Base-by-base conservation (phyloP, 2,329 filamentous ascomycete genomes). In the Pseudocercospora fijiensis region DNA sequence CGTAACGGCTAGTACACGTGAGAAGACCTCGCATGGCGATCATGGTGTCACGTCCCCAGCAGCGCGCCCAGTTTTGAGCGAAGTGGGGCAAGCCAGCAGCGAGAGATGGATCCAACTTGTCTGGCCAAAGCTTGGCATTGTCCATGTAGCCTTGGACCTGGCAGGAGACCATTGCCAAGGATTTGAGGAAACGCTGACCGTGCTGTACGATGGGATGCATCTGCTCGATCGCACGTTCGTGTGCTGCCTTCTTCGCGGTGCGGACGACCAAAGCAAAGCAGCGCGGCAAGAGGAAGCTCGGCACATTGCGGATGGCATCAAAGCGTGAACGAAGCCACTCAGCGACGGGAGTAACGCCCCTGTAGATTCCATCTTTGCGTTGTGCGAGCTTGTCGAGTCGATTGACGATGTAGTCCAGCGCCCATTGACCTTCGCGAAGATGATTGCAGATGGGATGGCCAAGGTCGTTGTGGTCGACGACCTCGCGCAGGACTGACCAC, bases 11-110 rank as follows among this genome's bases (percentile, higher is more conserved):
- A 10, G 94, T 98, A 45, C 91, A 92, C 37, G 99, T 85, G 70
- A 91, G 91, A n/a, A 99, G 83, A 49, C 95, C 95, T 57, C 95
- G 89, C 45, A 96, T 86, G 13, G 95, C 95, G 67, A 99, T 99
- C 77, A 97, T 98, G 11, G 97, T 92, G 76, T 99, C 95, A 61
- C 95, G 89, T 7, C 96, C 95, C 95, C 95, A 99, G 77, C 94
- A 97, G 71, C 95, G 86, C 57, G 94, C 93, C 93, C 95, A 99
- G 71, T 92, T 89, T 8, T 91, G 89, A 0, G 95, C 86, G 74
- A 99, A 99, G 77, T 99, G 95, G 37, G 95, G 95, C 53, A 99
- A 81, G 16, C 95, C 95, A 30, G 95, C 95, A 18, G 95, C 94
- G 70, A 99, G 83, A 56, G 90, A 94, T 1, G 94, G 91, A 0